Conservation (phyloP, 2,329 filamentous ascomycete genomes). For the Microcyclospora pomicola region DNA sequence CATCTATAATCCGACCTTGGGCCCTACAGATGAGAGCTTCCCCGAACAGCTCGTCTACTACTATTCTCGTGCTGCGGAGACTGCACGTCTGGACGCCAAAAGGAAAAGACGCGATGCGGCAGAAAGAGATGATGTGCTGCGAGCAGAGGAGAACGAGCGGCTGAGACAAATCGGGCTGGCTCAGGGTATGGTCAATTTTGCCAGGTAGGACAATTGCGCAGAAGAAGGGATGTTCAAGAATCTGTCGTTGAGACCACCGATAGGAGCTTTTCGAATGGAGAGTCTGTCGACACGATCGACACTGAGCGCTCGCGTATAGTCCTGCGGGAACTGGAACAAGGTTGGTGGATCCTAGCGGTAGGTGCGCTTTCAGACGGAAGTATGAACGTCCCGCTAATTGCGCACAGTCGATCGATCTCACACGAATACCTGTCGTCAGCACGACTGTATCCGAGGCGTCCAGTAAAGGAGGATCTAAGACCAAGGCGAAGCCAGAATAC, state of each 20-base stretch:
- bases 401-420: conserved; percentile 63
- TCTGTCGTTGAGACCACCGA: conserved; percentile 4
- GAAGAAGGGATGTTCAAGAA: background rate
- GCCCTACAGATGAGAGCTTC: conserved; percentile 57
- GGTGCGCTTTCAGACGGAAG: conserved; percentile 23
- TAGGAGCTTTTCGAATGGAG: conserved; percentile 64
- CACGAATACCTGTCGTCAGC: conserved; percentile 45
- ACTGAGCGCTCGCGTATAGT: conserved; percentile 80
- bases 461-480: conserved; percentile 12
- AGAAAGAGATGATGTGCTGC: conserved; percentile 22
- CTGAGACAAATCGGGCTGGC: conserved; percentile 88
- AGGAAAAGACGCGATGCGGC: conserved; percentile 18
- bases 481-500: conserved; percentile 27
- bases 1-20: conserved; percentile 85
- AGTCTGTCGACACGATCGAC: conserved; percentile 70
- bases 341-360: conserved; percentile 94
- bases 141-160: conserved; percentile 66
- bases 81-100: conserved; percentile 14
- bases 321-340: conserved; percentile 71
- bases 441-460: conserved; percentile 20
- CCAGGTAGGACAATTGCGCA: conserved; percentile 37
- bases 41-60: conserved; percentile 87
- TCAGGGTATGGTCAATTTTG: conserved; percentile 92
- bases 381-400: conserved; percentile 7
- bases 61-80: conserved; percentile 40